phyloP scores from a whole-genome alignment of 2,329 filamentous ascomycete species.

The Trichoderma sp. region DNA sequence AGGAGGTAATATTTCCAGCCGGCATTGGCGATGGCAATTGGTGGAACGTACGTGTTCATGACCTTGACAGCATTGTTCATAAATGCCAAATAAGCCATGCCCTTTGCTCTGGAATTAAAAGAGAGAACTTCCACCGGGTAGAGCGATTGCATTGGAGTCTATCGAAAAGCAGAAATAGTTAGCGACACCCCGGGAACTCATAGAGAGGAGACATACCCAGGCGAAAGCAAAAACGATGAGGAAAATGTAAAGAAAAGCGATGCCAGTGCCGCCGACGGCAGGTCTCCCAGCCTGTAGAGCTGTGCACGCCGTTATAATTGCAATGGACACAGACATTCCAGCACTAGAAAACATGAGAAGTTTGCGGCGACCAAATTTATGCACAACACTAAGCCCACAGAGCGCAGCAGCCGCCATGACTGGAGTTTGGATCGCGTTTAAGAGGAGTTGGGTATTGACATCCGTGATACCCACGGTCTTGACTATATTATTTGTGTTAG shows the following conservation, averaged over 20 bases:
- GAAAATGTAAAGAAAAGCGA: neutral
- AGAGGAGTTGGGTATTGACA: neutral
- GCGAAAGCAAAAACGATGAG: neutral
- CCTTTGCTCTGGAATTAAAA: neutral
- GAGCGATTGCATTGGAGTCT: slow-evolving; percentile 7
- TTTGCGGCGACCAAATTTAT: neutral
- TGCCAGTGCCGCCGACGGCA: neutral
- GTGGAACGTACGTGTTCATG: neutral
- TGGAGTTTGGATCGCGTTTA: slow-evolving; percentile 1
- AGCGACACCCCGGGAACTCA: neutral
- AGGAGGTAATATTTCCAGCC: slow-evolving; percentile 3
- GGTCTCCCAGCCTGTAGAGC: neutral
- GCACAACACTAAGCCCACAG: slow-evolving; percentile 1
- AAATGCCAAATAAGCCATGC: slow-evolving; percentile 1
- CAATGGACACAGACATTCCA: neutral
- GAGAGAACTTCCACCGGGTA: neutral
- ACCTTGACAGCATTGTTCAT: slow-evolving; percentile 9
- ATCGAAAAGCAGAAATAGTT: neutral
- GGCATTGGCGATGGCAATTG: neutral
- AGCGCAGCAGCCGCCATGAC: neutral
- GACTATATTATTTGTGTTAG: neutral
- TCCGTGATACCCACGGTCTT: neutral
- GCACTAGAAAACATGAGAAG: slow-evolving; percentile 6
- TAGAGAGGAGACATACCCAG: neutral
- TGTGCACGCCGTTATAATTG: neutral